Base-by-base conservation (phyloP, 1,139 yeast genomes). In the Pichia sp. region DNA sequence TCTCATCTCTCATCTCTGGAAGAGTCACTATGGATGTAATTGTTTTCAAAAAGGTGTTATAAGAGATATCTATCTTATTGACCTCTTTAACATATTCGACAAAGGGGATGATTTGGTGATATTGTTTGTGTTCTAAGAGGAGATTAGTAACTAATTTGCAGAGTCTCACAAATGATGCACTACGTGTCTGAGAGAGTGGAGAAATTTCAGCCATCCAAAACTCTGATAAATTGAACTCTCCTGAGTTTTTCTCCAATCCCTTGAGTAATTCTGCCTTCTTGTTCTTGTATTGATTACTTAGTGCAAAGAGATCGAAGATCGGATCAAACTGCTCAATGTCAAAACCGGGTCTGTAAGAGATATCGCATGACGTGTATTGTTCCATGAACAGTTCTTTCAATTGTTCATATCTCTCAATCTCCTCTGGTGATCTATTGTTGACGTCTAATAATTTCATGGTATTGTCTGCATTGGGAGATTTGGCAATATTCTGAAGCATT, bases 321-420 rank as follows among this genome's bases (percentile, higher is more conserved):
- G 10, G 23, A 15, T 37, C 33, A 19, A 22, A 32, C 3, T 18
- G 10, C 4, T 17, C 5, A 23, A 20, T n/a, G 19, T 32, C 33
- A 16, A 20, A 34, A 3, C 43, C 43, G 4, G 37, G 35, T 24
- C 30, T 40, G 13, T 29, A 40, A 12, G 15, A 21, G 15, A 19
- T 20, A 17, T 34, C 37, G 20, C 30, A 32, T 3, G 25, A 8
- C 8, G 18, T 3, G 20, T 33, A 39, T 5, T n/a, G 8, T 15
- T 27, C 5, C 11, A 18, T 19, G 18, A 32, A 39, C 8, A 27
- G 7, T 22, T 28, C 12, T 3, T 16, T 5, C 8, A 35, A 11
- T 20, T 38, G 18, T 6, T 25, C 26, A 13, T 12, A 27, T 12
- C n/a, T 6, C 5, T 8, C 24, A 11, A 6, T 11, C 19, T 30